These are phyloP conservation scores for Cordyceps fumosorosea DNA, from an alignment of 2,329 filamentous ascomycete genomes.

Conservation along the genomic window DNA sequence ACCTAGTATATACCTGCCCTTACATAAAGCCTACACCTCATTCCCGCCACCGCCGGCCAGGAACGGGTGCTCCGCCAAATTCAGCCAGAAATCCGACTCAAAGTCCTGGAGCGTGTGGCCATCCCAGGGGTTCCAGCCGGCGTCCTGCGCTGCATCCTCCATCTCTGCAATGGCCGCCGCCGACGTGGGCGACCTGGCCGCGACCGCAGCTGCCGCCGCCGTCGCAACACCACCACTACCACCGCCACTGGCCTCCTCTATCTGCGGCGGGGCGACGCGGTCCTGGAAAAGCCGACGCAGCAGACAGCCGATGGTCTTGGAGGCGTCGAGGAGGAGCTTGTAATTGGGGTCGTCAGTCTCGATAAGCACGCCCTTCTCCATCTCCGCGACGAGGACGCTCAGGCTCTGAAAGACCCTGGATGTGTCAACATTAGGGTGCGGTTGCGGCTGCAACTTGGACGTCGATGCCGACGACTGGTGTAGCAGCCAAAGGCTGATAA, in stretches of 20 bases:
- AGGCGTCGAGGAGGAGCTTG: slow-evolving; percentile 17
- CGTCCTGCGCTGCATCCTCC: not conserved
- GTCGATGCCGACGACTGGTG: slow-evolving; percentile 1
- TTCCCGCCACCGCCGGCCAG: not conserved
- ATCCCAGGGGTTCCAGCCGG: slow-evolving; percentile 11
- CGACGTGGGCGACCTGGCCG: not conserved
- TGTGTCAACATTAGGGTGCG: not conserved
- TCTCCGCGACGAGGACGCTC: slow-evolving; percentile 16
- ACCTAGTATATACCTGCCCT: not conserved
- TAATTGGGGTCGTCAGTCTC: slow-evolving; percentile 18
- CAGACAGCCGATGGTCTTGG: slow-evolving; percentile 16
- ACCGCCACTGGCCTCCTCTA: not conserved
- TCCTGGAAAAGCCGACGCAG: slow-evolving; percentile 6
- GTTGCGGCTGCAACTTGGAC: not conserved
- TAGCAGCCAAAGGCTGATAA: slow-evolving; percentile 16
- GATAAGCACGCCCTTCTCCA: slow-evolving; percentile 16
- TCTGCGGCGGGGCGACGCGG: not conserved
- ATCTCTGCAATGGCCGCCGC: not conserved
- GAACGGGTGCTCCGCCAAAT: slow-evolving; percentile 11
- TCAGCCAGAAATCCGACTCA: slow-evolving; percentile 13
- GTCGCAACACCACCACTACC: not conserved
- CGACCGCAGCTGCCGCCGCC: not conserved
- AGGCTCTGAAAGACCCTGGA: slow-evolving; percentile 17
- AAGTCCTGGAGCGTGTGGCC: slow-evolving; percentile 10
- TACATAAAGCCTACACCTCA: not conserved